Base-by-base conservation (phyloP, 352 stramenopile species). In the Aphanomyces cochlioides region DNA sequence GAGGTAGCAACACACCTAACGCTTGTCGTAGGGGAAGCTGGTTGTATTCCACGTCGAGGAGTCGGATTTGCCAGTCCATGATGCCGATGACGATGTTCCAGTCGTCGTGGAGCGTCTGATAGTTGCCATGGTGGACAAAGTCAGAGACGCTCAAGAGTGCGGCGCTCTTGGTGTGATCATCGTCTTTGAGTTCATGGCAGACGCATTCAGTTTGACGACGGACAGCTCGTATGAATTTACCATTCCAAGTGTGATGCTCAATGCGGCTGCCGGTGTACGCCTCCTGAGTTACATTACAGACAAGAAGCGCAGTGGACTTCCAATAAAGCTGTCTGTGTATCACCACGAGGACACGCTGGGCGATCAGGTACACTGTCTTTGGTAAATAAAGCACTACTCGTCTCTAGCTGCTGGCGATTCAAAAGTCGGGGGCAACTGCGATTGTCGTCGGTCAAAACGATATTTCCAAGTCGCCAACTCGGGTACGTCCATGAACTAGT, bases 41-140 rank as follows among this genome's bases (percentile, higher is more conserved):
- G 83, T 86, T n/a, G 79, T 92, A 43, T 74, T 92, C 12, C 82
- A 87, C 58, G 89, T 90, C 69, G 79, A 81, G 36, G 79, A 87
- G 63, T 74, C 81, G 8, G 83, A 92, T 48, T 76, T 90, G 15
- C 72, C 70, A 1, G 79, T 87, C 60, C 80, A 86, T 15, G 63
- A 74, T 3, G 78, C 87, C 5, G 76, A 83, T 5, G 64, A 90
- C 4, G 82, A 90, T 40, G 60, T 87, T 38, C 75, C 70, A 54
- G 80, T 86, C 19, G 84, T 89, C 54, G 87, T 92, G 59, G 69
- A 61, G 8, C 77, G 82, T 41, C 79, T 90, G 38, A 90, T 92
- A 83, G 69, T 80, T 38, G 83, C 79, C 13, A 72, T 92, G 3
- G 79, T 92, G n/a, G 81, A 81, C 36, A 87, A 88, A 13, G 80